Evolutionary conservation across 169 alveolate species (phyloP), one percentile per base, ranked within the genome.

Genomic region (Sarcocystis neurona): DNA sequence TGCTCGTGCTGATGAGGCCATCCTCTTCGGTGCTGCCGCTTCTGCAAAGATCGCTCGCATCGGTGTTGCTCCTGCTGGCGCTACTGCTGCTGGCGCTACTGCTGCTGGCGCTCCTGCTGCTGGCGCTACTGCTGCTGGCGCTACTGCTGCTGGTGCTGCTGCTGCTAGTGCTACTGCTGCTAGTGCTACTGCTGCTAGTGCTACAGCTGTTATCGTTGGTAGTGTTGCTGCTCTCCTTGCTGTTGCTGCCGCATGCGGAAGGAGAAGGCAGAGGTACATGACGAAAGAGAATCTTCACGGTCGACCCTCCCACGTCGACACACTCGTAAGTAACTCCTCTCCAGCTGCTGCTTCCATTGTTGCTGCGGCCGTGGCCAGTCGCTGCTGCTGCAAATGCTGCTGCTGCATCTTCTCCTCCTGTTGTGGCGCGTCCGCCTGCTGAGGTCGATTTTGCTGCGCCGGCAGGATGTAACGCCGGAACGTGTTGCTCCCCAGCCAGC

Each of bases 341-440:
- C 12, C 30, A 15, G 20, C 84, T 10, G 47, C 32, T 43, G 66
- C 23, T 12, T 15, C 30, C 23, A 15, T 50, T 10, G 47, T 27
- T 43, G 78, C 78, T n/a, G 18, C 41, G 78, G 18, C 39, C 78
- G 41, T n/a, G 12, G 15, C 30, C 48, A 20, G 86, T 27, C 15
- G 86, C 48, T 79, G 86, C 72, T 50, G 63, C 79, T 27, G 1
- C 27, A 20, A 18, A 53, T 53, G 66, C 66, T 53, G 66, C 48
- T 74, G 86, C 44, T 32, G 79, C 79, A 10, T 68, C 46, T 46
- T 34, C 79, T 68, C 50, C 50, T 2, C 47, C 79, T 2, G 23
- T 2, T 2, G 56, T 1, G 82, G 8, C 8, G 12, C 43, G 44
- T 63, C 43, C 75, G 39, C 43, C 8, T 63, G 20, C 43, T 37